phyloP scores from a whole-genome alignment of 176 grass and related monocot species.

The Lolium multiflorum region DNA sequence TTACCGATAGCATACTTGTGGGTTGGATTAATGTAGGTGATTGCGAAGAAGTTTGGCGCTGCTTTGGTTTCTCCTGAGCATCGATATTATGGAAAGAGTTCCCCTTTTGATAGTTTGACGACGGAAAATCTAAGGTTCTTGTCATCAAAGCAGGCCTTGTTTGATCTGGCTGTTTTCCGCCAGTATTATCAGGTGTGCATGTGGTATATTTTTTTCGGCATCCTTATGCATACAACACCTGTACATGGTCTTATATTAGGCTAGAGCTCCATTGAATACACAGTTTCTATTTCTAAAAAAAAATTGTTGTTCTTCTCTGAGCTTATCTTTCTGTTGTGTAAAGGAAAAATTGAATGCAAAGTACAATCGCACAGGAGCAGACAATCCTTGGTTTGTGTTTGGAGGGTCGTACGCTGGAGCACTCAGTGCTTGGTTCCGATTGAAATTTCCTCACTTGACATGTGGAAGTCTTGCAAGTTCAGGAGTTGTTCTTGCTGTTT shows the following conservation, averaged over 20 bases:
- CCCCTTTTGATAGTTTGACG: constrained; percentile 81
- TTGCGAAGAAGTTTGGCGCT: constrained; percentile 97
- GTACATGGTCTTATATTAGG: neutral
- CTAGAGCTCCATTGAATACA: neutral
- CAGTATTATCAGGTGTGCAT: constrained; percentile 88
- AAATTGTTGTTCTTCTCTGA: constrained; percentile 33
- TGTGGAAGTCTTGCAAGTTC: constrained; percentile 97
- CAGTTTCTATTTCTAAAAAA: neutral
- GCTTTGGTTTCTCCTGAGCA: constrained; percentile 93
- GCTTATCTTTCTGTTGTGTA: constrained; percentile 43
- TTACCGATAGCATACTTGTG: constrained; percentile 21
- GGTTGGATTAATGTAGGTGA: constrained; percentile 57
- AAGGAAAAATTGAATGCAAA: constrained; percentile 88
- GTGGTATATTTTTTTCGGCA: neutral
- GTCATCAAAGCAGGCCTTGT: constrained; percentile 97
- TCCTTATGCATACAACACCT: neutral
- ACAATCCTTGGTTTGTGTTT: constrained; percentile 93
- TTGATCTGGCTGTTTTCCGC: constrained; percentile 94
- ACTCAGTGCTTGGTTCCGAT: constrained; percentile 94
- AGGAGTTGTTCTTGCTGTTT: constrained; percentile 84
- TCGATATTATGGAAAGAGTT: constrained; percentile 98
- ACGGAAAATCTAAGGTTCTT: constrained; percentile 84
- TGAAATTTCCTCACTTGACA: constrained; percentile 96
- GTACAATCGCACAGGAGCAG: constrained; percentile 70
- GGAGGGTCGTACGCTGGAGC: constrained; percentile 93